A percentile compares a stretch with the other conserved stretches of the same genome.
Conservation (phyloP, 768 basidiomycete species). For the Lactifluus rugatus region DNA sequence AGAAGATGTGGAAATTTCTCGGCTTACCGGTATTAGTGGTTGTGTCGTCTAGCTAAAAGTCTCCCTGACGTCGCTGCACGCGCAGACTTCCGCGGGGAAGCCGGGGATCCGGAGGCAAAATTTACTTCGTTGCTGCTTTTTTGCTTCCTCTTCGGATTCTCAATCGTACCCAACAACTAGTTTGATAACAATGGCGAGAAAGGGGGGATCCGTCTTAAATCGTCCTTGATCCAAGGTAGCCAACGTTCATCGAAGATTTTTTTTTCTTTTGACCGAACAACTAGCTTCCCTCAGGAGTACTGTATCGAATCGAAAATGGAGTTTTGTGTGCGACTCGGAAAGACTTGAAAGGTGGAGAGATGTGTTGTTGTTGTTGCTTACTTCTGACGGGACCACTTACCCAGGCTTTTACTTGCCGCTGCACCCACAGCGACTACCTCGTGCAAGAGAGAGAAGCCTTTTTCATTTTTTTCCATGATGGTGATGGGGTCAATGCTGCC, state of each 20-base stretch:
- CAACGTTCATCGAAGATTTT: not conserved
- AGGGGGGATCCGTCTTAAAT: not conserved
- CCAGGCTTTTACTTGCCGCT: not conserved
- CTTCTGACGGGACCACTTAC: not conserved
- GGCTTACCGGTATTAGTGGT: not conserved
- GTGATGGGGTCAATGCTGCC: not conserved
- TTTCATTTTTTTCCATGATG: conserved; percentile 11
- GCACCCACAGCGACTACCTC: not conserved
- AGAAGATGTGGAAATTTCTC: not conserved
- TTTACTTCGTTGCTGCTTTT: not conserved
- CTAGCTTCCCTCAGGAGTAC: not conserved
- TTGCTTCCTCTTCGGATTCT: not conserved
- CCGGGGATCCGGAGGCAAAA: not conserved
- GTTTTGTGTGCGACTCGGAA: not conserved
- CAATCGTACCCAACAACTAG: not conserved
- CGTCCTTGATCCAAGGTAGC: not conserved
- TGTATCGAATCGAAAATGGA: not conserved
- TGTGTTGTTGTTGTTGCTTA: not conserved
- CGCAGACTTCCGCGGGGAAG: not conserved
- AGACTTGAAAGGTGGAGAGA: not conserved
- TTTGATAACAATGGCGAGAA: not conserved
- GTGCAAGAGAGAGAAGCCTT: not conserved
- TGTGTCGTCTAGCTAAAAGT: not conserved
- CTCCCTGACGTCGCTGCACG: not conserved
- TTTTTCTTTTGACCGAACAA: too few species aligned